Conservation (phyloP, 352 stramenopile genomes). For the Chloridella minuta region DNA sequence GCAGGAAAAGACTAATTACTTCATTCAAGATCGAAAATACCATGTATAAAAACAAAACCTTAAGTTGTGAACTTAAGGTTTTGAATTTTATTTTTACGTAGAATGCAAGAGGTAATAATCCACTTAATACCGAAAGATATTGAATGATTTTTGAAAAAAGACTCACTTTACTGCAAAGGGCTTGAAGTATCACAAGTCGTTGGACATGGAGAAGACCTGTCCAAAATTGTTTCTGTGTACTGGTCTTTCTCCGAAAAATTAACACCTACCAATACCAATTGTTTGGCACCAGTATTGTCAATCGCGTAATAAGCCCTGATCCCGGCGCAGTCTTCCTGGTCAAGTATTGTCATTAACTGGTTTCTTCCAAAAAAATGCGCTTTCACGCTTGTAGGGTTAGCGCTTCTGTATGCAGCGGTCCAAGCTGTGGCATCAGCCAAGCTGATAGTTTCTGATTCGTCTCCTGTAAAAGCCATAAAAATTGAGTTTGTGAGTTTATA, state of each 20-base stretch:
- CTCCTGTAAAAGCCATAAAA: neutral
- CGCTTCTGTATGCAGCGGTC: neutral
- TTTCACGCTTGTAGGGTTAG: neutral
- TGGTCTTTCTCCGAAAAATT: neutral
- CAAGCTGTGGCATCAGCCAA: neutral
- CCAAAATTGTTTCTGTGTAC: neutral
- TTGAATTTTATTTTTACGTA: neutral
- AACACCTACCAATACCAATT: neutral
- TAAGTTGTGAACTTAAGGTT: neutral
- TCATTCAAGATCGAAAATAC: neutral
- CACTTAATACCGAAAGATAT: neutral
- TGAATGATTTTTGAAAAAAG: neutral
- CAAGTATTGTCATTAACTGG: neutral
- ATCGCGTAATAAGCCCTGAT: neutral
- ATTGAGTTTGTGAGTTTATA: too few species aligned
- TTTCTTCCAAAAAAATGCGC: neutral
- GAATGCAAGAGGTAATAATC: neutral
- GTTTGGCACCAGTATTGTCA: neutral
- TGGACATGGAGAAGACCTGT: neutral
- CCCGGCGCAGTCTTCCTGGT: neutral
- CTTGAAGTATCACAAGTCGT: neutral
- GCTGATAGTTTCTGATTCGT: neutral
- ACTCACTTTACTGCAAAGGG: neutral
- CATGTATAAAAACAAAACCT: neutral
- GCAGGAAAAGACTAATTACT: too few species aligned